phyloP scores from a whole-genome alignment of 768 basidiomycete genomes.

The Collybia nuda region DNA sequence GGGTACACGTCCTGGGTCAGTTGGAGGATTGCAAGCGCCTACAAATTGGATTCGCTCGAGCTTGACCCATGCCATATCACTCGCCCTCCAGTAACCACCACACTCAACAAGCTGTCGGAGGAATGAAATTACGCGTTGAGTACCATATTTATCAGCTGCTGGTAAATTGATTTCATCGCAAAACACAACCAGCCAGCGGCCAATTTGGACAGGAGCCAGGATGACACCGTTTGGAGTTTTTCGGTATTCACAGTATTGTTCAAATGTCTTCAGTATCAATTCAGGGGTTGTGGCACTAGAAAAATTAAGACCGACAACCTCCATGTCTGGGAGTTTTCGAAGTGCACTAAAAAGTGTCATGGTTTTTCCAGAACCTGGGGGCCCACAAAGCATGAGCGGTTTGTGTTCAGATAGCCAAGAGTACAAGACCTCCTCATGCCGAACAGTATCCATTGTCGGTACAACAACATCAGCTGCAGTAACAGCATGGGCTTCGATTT shows the following conservation, averaged over 20 bases:
- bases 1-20: constrained; percentile 98
- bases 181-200: constrained; percentile 99
- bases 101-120: constrained; percentile 94
- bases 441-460: constrained; percentile 96
- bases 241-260: constrained; percentile 98
- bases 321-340: constrained; percentile 97
- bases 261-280: constrained; percentile 97
- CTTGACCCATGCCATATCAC: constrained; percentile 96
- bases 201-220: constrained; percentile 90
- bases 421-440: constrained; percentile 97
- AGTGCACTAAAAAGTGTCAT: constrained; percentile 99
- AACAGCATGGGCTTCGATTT: constrained; percentile 95
- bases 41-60: constrained; percentile 99
- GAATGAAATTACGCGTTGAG: constrained; percentile 98
- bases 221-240: constrained; percentile 99
- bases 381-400: constrained; percentile 96
- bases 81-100: constrained; percentile 92
- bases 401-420: constrained; percentile 99
- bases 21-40: constrained; percentile 98
- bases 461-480: constrained; percentile 97
- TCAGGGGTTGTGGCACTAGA: constrained; percentile 99
- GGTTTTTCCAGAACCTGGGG: constrained; percentile 99
- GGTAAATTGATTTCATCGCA: constrained; percentile 99
- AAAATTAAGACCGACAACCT: constrained; percentile 98
- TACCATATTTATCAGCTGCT: constrained; percentile 96